Base-by-base conservation (phyloP, 805 yeast species). In the Pichia pseudocactophila region DNA sequence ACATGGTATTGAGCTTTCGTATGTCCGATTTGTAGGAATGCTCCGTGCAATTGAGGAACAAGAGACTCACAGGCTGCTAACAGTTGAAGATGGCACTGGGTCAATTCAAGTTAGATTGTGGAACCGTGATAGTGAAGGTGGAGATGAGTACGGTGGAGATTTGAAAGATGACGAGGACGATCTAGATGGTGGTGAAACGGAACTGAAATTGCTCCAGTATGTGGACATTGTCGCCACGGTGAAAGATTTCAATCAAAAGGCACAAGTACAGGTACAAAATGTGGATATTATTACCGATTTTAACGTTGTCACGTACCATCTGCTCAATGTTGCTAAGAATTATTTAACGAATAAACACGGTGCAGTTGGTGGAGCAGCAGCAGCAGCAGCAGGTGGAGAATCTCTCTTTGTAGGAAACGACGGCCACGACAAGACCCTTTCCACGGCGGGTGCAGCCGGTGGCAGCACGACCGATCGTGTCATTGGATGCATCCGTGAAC, bases 41-140 rank as follows among this genome's bases (percentile, higher is more conserved):
- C 66, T 83, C n/a, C 70, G 90, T 55, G 76, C 75, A 45, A 74
- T 81, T 13, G 63, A 60, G 36, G 69, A 70, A 2, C 78, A 78
- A 45, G 71, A 82, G 2, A 67, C 80, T 7, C 75, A 77, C 34
- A 62, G 80, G 25, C 62, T 64, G 17, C 57, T 81, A 36, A 76
- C 78, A 16, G 55, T 83, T n/a, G 92, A 83, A 54, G 94, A 83
- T 57, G 90, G 92, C 10, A 79, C 92, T 0, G 88, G 87, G 0
- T 64, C 71, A 3, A 66, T 79, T 7, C 80, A 78, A 20, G 70
- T 82, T 37, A 71, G 82, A 52, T 72, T 73, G 48, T 83, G 90
- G 90, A 62, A 68, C 43, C 70, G 71, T 38, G 76, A 74, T 20
- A 7, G 31, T 3, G 18, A 27, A 11, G 27, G 32, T 8, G 27